Evolutionary conservation across 306 rosid species (phyloP).

Genomic region (Castanea sativa): DNA sequence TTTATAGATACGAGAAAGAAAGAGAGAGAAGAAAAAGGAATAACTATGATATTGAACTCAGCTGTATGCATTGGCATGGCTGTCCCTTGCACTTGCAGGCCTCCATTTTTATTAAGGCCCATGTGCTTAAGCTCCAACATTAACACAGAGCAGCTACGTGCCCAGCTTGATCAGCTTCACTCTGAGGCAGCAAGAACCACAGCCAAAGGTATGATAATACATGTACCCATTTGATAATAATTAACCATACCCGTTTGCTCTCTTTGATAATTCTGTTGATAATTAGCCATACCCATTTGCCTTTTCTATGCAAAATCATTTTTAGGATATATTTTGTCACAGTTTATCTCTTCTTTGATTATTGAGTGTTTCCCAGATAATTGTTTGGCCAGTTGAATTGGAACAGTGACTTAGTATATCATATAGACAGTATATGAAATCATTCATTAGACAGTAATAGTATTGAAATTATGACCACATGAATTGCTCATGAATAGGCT

Average conservation of each 20-base stretch:
- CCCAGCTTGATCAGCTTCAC: slow-evolving; percentile 73
- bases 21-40: neutral
- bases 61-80: slow-evolving; percentile 41
- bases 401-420: neutral
- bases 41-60: slow-evolving; percentile 26
- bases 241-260: neutral
- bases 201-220: slow-evolving; percentile 51
- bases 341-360: neutral
- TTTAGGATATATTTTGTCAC: neutral
- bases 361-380: neutral
- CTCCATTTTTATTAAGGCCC: slow-evolving; percentile 16
- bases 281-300: slow-evolving; percentile 5
- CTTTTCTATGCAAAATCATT: neutral
- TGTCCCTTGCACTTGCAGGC: slow-evolving; percentile 32
- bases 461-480: neutral
- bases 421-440: neutral
- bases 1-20: neutral
- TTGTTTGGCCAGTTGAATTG: neutral
- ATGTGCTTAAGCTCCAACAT: slow-evolving; percentile 41
- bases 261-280: neutral
- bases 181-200: slow-evolving; percentile 63
- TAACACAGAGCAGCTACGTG: slow-evolving; percentile 62
- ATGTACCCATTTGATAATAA: neutral
- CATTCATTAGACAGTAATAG: neutral
- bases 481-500: neutral